A percentile compares a stretch with the other conserved stretches of the same genome.
phyloP scores from a whole-genome alignment of 371 early-diverging fungal species.

The Mucor plumbeus region DNA sequence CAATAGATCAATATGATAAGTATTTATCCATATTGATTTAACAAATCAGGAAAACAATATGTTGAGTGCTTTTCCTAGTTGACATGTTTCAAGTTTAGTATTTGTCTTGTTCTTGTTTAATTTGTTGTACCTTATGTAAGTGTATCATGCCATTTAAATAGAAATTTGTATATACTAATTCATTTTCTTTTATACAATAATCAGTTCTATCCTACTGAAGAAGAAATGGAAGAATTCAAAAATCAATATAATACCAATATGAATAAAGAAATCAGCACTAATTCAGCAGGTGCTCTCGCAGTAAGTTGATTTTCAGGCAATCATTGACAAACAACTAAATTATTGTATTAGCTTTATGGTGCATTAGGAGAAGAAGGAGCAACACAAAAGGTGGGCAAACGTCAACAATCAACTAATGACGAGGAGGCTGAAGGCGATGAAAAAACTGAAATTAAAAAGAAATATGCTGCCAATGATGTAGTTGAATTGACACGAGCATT shows the following conservation, averaged over 20 bases:
- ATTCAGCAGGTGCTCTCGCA: constrained; percentile 45
- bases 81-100: too few relatives aligned
- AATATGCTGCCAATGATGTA: constrained; percentile 59
- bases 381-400: constrained; percentile 28
- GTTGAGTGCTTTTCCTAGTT: too few relatives aligned
- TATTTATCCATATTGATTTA: too few relatives aligned
- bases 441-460: constrained; percentile 11
- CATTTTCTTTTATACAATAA: too few relatives aligned
- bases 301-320: constrained; percentile 6
- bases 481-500: constrained; percentile 67
- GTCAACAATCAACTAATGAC: background rate
- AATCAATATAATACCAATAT: constrained; percentile 56
- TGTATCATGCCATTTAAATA: background rate
- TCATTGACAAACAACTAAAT: background rate
- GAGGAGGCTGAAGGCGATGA: constrained; percentile 19
- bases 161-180: too few relatives aligned
- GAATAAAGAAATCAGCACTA: constrained; percentile 51
- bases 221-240: constrained; percentile 55
- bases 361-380: constrained; percentile 51
- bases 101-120: too few relatives aligned
- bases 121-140: constrained; percentile 70
- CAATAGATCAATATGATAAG: too few relatives aligned
- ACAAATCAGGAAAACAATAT: too few relatives aligned
- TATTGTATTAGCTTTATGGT: constrained; percentile 36
- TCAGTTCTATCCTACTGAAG: constrained; percentile 64